Evolutionary conservation across 2,329 filamentous ascomycete species (phyloP).

Genomic region (Drechslerella dactyloides): DNA sequence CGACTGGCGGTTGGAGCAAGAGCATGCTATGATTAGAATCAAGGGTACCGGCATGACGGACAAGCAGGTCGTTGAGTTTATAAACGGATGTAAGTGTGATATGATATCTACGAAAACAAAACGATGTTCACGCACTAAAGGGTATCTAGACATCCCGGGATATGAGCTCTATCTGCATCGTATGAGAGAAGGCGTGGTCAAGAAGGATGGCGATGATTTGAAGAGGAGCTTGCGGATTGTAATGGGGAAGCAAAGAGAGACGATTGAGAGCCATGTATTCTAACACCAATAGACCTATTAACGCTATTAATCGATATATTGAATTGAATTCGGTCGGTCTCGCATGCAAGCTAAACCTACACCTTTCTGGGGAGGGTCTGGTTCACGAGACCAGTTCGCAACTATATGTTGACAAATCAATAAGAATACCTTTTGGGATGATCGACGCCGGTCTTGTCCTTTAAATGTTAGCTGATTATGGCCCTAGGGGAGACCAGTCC

Average conservation of each 20-base stretch:
- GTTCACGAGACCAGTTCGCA: too few relatives aligned
- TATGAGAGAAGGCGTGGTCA: conserved; percentile 62
- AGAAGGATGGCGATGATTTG: conserved; percentile 15
- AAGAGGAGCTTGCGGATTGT: conserved; percentile 18
- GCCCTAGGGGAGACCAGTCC: too few relatives aligned
- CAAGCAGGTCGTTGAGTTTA: conserved; percentile 75
- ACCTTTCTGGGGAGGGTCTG: too few relatives aligned
- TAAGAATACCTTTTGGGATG: too few relatives aligned
- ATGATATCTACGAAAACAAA: conserved; percentile 56
- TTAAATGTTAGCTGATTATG: too few relatives aligned
- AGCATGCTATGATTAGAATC: conserved; percentile 70
- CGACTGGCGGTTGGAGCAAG: conserved; percentile 81
- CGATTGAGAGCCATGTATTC: background rate
- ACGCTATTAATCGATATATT: too few relatives aligned
- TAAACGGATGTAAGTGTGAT: conserved; percentile 21
- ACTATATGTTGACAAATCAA: too few relatives aligned
- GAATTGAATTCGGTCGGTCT: too few relatives aligned
- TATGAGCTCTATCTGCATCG: conserved; percentile 65
- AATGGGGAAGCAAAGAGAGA: conserved; percentile 24
- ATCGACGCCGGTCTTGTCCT: too few relatives aligned
- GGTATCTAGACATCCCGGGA: conserved; percentile 59
- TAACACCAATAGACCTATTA: background rate
- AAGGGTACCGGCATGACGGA: conserved; percentile 81
- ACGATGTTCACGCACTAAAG: background rate
- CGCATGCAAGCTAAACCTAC: too few relatives aligned